Evolutionary conservation across 192 early-diverging fungal genomes (phyloP).

Genomic region (Gamsiella multidivaricata): DNA sequence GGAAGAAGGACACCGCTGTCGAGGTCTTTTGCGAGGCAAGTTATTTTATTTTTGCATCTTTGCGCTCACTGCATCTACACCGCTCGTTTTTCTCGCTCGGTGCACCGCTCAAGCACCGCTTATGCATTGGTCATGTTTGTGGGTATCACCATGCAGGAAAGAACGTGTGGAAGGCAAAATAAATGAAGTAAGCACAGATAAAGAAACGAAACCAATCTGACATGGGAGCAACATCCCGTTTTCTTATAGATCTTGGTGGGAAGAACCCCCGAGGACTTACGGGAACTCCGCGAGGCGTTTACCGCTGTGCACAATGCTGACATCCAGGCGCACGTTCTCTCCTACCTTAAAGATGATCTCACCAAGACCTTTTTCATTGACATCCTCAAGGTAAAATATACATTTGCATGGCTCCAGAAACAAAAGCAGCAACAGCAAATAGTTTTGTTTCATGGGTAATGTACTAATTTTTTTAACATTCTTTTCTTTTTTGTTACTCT

Average conservation of each 20-base stretch:
- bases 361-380: constrained; percentile 20
- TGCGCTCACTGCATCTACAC: background rate
- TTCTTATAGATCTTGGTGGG: constrained; percentile 37
- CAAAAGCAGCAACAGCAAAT: no score
- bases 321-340: constrained; percentile 31
- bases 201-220: no score
- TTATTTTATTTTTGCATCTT: constrained; percentile 5
- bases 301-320: constrained; percentile 16
- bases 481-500: background rate
- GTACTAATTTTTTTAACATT: background rate
- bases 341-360: constrained; percentile 22
- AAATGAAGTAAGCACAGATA: background rate
- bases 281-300: constrained; percentile 37
- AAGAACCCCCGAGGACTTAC: constrained; percentile 35
- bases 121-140: no score
- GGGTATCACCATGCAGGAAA: no score
- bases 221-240: no score
- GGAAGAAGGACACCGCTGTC: constrained; percentile 43
- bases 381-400: constrained; percentile 32
- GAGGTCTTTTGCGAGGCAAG: constrained; percentile 52
- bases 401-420: no score
- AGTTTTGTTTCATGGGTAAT: background rate
- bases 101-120: no score
- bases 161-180: no score
- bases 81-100: no score